Evolutionary conservation across 148 eudicot species (phyloP).

Genomic region (Vaccinium corymbosum): DNA sequence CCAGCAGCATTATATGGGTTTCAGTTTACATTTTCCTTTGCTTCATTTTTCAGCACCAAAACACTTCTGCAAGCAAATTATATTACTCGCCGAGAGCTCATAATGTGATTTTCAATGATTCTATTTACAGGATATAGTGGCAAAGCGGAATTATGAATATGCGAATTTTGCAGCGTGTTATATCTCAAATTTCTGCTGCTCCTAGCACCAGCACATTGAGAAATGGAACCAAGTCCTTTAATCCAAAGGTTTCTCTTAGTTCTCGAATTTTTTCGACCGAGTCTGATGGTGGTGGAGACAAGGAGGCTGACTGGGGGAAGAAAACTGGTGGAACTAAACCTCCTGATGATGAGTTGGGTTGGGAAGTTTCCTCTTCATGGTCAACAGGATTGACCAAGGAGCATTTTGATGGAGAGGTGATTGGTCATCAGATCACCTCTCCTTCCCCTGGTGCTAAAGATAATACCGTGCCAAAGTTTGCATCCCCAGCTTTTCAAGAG

Average conservation of each 20-base stretch:
- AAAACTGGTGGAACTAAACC: constrained; percentile 6
- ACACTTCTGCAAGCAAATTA: background rate
- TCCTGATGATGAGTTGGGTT: constrained; percentile 30
- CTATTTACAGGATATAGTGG: background rate
- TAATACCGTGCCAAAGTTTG: constrained; percentile 7
- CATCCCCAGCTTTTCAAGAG: constrained; percentile 24
- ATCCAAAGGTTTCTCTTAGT: constrained; percentile 24
- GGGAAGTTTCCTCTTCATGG: constrained; percentile 63
- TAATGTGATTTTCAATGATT: background rate
- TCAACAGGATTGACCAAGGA: constrained; percentile 82
- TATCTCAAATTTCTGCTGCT: constrained; percentile 11
- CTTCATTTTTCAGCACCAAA: background rate
- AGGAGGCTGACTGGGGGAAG: constrained; percentile 21
- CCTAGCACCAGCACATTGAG: constrained; percentile 12
- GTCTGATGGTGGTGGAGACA: constrained; percentile 25
- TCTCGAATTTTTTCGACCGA: constrained; percentile 34
- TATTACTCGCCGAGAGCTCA: background rate
- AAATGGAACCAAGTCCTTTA: constrained; percentile 16
- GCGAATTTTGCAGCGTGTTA: constrained; percentile 22
- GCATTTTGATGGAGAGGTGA: constrained; percentile 69
- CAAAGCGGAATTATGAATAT: constrained; percentile 8
- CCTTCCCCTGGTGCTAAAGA: background rate
- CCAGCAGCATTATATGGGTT: background rate
- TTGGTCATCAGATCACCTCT: constrained; percentile 48
- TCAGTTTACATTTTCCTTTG: background rate